Percentiles rank a stretch among this genome's conserved stretches.
phyloP scores from a whole-genome alignment of 106 monocot genomes.

The Dactylorhiza incarnata region DNA sequence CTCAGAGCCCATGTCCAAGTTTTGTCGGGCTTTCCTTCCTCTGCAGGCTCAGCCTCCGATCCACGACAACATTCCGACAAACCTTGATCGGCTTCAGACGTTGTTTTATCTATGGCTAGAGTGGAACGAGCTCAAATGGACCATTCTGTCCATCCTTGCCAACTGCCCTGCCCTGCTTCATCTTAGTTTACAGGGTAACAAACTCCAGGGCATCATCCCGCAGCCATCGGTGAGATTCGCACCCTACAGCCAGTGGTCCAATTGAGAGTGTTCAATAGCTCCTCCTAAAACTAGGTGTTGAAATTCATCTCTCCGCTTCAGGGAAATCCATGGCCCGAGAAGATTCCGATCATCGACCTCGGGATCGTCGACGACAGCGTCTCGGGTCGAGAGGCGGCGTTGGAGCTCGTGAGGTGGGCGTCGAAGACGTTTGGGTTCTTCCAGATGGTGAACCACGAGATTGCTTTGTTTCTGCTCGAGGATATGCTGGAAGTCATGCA shows the following conservation, averaged over 20 bases:
- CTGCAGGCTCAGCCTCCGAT: conserved; percentile 11
- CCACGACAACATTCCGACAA: conserved; percentile 14
- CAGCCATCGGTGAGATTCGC: conserved; percentile 12
- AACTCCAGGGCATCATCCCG: conserved; percentile 17
- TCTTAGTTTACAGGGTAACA: conserved; percentile 13
- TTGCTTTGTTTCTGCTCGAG: conserved; percentile 10
- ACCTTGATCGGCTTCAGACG: background rate
- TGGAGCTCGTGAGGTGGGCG: conserved; percentile 8
- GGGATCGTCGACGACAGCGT: background rate
- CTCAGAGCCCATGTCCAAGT: background rate
- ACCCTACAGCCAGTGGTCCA: conserved; percentile 15
- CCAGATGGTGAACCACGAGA: conserved; percentile 23
- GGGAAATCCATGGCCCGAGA: background rate
- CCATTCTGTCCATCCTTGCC: conserved; percentile 16
- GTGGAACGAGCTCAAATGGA: conserved; percentile 19
- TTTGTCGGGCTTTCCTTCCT: conserved; percentile 5
- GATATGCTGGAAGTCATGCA: conserved; percentile 6
- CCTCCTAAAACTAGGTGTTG: conserved; percentile 4
- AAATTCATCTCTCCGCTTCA: background rate
- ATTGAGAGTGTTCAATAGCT: conserved; percentile 19
- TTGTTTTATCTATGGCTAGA: conserved; percentile 22
- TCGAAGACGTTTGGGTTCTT: conserved; percentile 22
- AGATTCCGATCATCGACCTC: conserved; percentile 22
- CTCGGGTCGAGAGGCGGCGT: background rate
- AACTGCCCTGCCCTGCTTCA: conserved; percentile 22